Evolutionary conservation across 2,329 filamentous ascomycete genomes (phyloP).

Genomic region (Exserohilum rostratum): DNA sequence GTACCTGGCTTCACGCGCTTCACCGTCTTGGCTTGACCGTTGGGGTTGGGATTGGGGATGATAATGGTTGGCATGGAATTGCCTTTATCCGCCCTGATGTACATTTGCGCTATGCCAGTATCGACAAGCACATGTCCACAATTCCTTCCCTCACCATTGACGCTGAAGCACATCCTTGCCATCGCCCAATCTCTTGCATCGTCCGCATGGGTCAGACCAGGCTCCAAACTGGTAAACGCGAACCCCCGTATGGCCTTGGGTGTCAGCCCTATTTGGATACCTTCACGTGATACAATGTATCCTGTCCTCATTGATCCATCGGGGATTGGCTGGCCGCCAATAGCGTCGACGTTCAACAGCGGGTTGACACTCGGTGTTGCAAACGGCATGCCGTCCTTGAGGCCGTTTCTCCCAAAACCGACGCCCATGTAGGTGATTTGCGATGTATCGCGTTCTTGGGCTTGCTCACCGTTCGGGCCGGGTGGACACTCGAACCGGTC

Average conservation of each 20-base stretch:
- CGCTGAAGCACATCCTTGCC: constrained; percentile 38
- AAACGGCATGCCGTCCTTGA: constrained; percentile 37
- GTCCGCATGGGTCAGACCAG: constrained; percentile 33
- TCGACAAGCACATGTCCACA: constrained; percentile 41
- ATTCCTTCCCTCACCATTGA: constrained; percentile 27
- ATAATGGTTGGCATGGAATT: constrained; percentile 36
- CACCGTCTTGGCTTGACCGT: constrained; percentile 33
- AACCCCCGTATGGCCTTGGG: constrained; percentile 26
- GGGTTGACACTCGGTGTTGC: constrained; percentile 41
- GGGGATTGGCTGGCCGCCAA: constrained; percentile 27
- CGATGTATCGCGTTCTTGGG: constrained; percentile 31
- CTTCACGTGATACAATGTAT: constrained; percentile 39
- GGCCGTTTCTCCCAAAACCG: constrained; percentile 42
- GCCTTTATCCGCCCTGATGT: constrained; percentile 37
- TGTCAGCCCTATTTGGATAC: constrained; percentile 41
- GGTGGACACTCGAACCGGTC: constrained; percentile 37
- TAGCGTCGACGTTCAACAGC: constrained; percentile 42
- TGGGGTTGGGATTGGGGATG: constrained; percentile 40
- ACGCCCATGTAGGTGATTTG: constrained; percentile 47
- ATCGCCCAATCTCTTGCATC: constrained; percentile 46
- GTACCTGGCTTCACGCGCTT: constrained; percentile 41
- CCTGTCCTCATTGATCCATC: constrained; percentile 24
- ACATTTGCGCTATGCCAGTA: constrained; percentile 46
- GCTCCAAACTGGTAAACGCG: constrained; percentile 31
- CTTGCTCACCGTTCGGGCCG: constrained; percentile 34